These are phyloP conservation scores for Corymbia citriodora DNA, from an alignment of 441 rosid genomes.

Conservation along the genomic window DNA sequence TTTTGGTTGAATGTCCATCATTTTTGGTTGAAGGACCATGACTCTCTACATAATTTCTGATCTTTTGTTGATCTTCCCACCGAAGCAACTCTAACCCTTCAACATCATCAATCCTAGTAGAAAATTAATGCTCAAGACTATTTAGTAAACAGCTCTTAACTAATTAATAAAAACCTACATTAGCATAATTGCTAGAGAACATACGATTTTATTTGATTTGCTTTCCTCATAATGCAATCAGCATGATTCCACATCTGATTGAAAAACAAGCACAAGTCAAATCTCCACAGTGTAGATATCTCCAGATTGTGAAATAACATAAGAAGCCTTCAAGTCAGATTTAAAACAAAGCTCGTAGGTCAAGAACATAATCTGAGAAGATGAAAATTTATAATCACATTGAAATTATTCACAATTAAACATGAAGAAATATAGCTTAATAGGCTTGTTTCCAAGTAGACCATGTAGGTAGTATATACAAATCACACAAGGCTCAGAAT, in stretches of 20 bases:
- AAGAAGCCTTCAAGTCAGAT: neutral
- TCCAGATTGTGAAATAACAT: neutral
- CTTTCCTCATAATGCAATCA: constrained; percentile 64
- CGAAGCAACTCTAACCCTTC: constrained; percentile 88
- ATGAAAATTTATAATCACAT: neutral
- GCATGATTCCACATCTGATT: constrained; percentile 93
- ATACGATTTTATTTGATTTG: constrained; percentile 78
- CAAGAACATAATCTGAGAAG: neutral
- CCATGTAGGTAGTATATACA: neutral
- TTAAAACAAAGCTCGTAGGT: neutral
- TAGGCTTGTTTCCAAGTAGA: neutral
- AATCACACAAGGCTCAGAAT: neutral
- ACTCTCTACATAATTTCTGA: constrained; percentile 56
- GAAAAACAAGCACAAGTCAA: constrained; percentile 9
- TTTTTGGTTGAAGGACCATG: constrained; percentile 12
- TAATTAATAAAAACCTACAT: neutral
- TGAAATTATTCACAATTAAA: neutral
- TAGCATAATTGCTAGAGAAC: constrained; percentile 14
- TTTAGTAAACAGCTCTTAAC: neutral
- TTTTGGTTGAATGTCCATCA: constrained; percentile 18
- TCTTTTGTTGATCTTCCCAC: constrained; percentile 94
- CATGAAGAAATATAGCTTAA: neutral
- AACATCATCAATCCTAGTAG: constrained; percentile 69
- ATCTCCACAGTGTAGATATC: neutral
- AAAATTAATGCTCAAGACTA: neutral